Base-by-base conservation (phyloP, 2,329 filamentous ascomycete genomes). In the Arthroderma sp. region DNA sequence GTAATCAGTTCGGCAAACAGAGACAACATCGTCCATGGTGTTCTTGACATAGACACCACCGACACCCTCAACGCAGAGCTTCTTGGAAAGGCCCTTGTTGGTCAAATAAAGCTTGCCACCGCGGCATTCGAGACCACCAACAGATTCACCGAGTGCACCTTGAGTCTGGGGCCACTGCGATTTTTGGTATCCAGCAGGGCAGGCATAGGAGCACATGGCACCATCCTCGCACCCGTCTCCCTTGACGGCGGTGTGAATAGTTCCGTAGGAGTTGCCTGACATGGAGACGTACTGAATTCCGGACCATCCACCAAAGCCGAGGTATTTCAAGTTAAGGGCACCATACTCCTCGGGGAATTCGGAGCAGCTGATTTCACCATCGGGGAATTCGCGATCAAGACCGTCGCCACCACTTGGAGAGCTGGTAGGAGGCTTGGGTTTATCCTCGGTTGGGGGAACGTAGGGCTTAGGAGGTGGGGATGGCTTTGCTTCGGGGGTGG, bases 1-100 rank as follows among this genome's bases (percentile, higher is more conserved):
- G 68, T 98, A 98, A 64, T 95, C 87, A 53, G 91, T 96, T 64
- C 86, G 86, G 78, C 91, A 98, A 54, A 94, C 75, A 38, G 82
- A 75, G 29, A 85, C 82, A 37, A 74, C 67, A 33, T 75, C 60
- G 41, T 65, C 58, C 31, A 95, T 72, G 45, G 81, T 78, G 73
- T 94, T 98, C 63, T 80, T 60, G 48, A 94, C 76, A 48, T 72
- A 71, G 53, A 95, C 76, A 52, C 80, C 77, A 36, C 79, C 78
- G 41, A 75, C 74, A 50, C 88, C 87, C 30, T 67, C 54, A 57
- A 82, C 78, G 67, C 91, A 98, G 31, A 98, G 79, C 40, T 72
- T 82, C 49, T 74, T 73, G 50, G 70, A 74, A 28, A 77, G 64
- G n/a, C 61, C 63, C 1, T 73, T 54, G 58, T 87, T 86, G 57